Base-by-base conservation (phyloP, 495 filamentous ascomycete genomes). In the Parachaetomium inaequale region DNA sequence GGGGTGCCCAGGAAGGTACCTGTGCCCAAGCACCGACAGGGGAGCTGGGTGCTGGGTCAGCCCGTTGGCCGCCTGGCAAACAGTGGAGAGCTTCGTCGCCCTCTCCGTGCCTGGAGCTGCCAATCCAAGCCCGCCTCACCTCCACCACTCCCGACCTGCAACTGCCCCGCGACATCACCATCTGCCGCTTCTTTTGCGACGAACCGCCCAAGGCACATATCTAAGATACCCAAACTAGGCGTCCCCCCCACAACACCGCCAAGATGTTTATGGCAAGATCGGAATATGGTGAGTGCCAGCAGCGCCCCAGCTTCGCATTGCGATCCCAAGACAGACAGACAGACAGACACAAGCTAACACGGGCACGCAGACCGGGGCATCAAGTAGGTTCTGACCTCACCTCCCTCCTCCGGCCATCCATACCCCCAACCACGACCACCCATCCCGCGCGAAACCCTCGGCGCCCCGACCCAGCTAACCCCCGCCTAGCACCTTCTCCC, bases 231-330 rank as follows among this genome's bases (percentile, higher is more conserved):
- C 54, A 42, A 29, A 60, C 43, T 54, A 32, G 42, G 36, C 51
- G 32, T 45, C 26, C 58, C 28, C 55, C 68, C 46, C 61, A 61
- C 52, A 72, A 75, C 63, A 72, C 73, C 72, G 63, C 68, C 87
- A 93, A 80, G 66, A 97, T 97, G 94, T 98, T 98, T 86, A 97
- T 98, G 82, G 94, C 94, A 81, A 89, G 95, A 76, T 97, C 93
- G 76, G 94, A 98, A 94, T 98, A 98, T 81, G 94, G 94, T 96
- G 68, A 65, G 77, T 69, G 46, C 55, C 59, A 56, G 29, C 2
- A 47, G 8, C 31, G 62, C 57, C 25, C 5, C 8, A 55, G 45
- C 58, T 4, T 29, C 26, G 34, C 57, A 45, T 8, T 28, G 7
- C 43, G 50, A 31, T 56, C 19, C 15, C 34, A 26, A 42, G 31